Base-by-base conservation (phyloP, 768 basidiomycete species). In the Mycena albidolilacea region DNA sequence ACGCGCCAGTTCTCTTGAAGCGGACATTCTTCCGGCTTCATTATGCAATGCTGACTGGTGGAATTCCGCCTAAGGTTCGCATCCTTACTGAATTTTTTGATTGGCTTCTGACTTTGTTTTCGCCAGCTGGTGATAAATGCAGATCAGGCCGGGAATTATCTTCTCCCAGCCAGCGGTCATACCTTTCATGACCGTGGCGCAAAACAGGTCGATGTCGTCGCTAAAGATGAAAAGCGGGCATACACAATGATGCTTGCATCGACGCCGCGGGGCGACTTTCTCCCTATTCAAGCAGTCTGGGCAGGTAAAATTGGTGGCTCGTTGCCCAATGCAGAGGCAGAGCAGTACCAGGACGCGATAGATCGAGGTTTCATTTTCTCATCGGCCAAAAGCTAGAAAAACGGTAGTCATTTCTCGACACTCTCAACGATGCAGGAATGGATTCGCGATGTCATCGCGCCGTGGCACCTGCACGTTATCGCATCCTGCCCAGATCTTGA, bases 211-310 rank as follows among this genome's bases (percentile, higher is more conserved):
- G 66, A 78, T 46, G 62, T 78, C 44, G 41, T 78, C 67, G 69
- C 61, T 3, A 62, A 55, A 17, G 69, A 70, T 37, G 69, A 70
- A 21, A 70, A 79, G 63, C 74, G 69, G 7, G 77, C 78, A 0
- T 81, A 67, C 54, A 81, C 79, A 5, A 19, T 80, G 7, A 69
- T 79, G 30, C 71, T 79, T 0, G 61, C 78, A 1, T 72, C 71
- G 10, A 73, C 71, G 0, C 55, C 70, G 1, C 66, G 70, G 7
- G 79, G 79, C 0, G 68, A 69, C 2, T 64, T 79, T 12, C 60
- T 81, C 0, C 79, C 78, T 4, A 77, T 79, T 59, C 80, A 81
- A 50, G 70, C 73, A 5, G 68, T 81, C 17, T 81, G 67, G 69
- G 52, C n/a, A 0, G 77, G 79, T 0, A 50, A 62, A 3, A 67